These are phyloP conservation scores for Raddia guianensis DNA, from an alignment of 176 grass and related monocot genomes.

Conservation along the genomic window DNA sequence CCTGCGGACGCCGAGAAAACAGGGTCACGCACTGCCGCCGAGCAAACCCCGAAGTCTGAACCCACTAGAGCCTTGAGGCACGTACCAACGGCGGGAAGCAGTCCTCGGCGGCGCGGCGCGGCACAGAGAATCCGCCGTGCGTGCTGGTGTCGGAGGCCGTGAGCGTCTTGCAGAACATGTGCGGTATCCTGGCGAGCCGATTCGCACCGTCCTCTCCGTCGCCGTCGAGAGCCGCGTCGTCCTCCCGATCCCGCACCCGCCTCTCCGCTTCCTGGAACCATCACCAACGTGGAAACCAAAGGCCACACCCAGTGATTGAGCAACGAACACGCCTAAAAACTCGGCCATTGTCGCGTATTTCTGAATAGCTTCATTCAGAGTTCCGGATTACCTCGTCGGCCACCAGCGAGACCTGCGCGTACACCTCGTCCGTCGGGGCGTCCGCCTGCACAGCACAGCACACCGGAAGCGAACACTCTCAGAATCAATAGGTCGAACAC, in stretches of 20 bases:
- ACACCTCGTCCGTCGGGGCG: conserved; percentile 80
- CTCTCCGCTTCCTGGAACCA: conserved; percentile 37
- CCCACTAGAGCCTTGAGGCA: not conserved
- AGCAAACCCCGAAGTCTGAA: not conserved
- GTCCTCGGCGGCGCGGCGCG: conserved; percentile 91
- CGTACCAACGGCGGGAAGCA: conserved; percentile 93
- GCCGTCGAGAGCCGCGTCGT: conserved; percentile 39
- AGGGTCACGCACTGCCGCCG: conserved; percentile 22
- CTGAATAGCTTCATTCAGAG: too few species aligned
- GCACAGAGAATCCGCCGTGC: conserved; percentile 92
- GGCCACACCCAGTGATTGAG: not conserved
- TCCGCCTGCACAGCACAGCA: conserved; percentile 63
- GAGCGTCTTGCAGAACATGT: conserved; percentile 99
- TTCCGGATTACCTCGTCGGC: conserved; percentile 51
- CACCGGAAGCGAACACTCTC: not conserved
- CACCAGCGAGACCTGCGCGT: conserved; percentile 67
- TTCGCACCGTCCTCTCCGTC: conserved; percentile 39
- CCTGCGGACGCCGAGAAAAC: conserved; percentile 46
- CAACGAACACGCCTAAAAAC: not conserved
- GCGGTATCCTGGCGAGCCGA: conserved; percentile 56
- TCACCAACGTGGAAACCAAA: not conserved
- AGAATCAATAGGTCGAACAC: conserved; percentile 36
- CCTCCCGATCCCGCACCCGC: conserved; percentile 33
- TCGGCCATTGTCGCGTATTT: too few species aligned
- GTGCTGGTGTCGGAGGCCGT: conserved; percentile 94